A percentile compares a stretch with the other conserved stretches of the same genome.
Conservation (phyloP, 2,329 filamentous ascomycete genomes). For the Periglandula ipomoeae region DNA sequence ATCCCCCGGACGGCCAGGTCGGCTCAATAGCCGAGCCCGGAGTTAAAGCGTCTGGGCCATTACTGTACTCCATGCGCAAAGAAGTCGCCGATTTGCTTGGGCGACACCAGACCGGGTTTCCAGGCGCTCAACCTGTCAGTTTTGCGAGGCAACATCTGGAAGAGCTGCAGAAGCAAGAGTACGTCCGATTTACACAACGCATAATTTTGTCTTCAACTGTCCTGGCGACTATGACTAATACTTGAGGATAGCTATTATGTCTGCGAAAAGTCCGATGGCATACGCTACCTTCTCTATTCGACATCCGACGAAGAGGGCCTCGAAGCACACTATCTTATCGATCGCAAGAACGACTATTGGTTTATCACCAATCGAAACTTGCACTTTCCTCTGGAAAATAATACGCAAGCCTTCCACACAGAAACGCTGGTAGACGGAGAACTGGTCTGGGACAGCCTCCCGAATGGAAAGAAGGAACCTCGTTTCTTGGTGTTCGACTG, state of each 20-base stretch:
- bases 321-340: slow-evolving; percentile 85
- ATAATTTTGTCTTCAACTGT: no score
- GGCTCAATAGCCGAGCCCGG: slow-evolving; percentile 51
- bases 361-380: slow-evolving; percentile 60
- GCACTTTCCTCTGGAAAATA: slow-evolving; percentile 67
- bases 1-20: slow-evolving; percentile 27
- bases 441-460: slow-evolving; percentile 74
- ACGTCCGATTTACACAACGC: slow-evolving; percentile 21
- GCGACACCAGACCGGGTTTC: slow-evolving; percentile 61
- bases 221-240: slow-evolving; percentile 8
- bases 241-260: slow-evolving; percentile 70
- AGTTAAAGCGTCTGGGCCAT: slow-evolving; percentile 51
- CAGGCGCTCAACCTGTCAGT: slow-evolving; percentile 89
- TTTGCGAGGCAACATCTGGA: slow-evolving; percentile 74
- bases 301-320: slow-evolving; percentile 50
- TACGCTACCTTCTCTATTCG: slow-evolving; percentile 90
- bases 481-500: slow-evolving; percentile 93
- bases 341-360: slow-evolving; percentile 97
- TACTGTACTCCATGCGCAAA: slow-evolving; percentile 53
- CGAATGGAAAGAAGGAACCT: slow-evolving; percentile 58
- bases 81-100: slow-evolving; percentile 71
- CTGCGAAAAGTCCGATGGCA: slow-evolving; percentile 96
- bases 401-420: slow-evolving; percentile 61
- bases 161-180: slow-evolving; percentile 76
- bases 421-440: slow-evolving; percentile 87